Conservation (phyloP, 73 alveolate genomes). For the Paramecium octaurelia region DNA sequence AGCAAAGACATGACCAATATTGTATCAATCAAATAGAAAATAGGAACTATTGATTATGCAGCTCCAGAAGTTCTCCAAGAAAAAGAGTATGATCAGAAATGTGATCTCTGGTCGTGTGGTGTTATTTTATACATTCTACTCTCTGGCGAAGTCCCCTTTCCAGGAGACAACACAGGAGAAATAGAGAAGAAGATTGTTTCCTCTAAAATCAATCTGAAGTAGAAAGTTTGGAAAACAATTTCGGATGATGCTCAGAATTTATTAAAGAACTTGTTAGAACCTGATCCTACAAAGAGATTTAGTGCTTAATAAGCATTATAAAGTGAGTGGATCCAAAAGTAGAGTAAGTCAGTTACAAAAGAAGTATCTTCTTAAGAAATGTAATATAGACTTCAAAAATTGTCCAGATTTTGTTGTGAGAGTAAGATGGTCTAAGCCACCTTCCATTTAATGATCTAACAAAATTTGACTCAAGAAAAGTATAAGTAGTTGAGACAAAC, state of each 20-base stretch:
- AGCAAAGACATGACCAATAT: constrained; percentile 1
- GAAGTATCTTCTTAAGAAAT: neutral
- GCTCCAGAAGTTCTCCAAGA: constrained; percentile 85
- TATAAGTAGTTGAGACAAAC: constrained; percentile 42
- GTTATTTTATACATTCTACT: constrained; percentile 80
- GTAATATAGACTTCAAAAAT: constrained; percentile 19
- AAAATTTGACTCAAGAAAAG: constrained; percentile 32
- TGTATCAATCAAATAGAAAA: neutral
- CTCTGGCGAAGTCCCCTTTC: constrained; percentile 86
- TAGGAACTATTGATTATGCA: constrained; percentile 85
- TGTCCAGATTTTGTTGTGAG: constrained; percentile 29
- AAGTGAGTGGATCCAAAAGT: constrained; percentile 64
- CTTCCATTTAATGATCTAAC: constrained; percentile 29
- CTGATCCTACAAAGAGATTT: constrained; percentile 65
- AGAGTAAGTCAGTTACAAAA: neutral
- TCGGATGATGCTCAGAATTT: constrained; percentile 72
- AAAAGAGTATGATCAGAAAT: constrained; percentile 72
- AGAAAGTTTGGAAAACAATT: constrained; percentile 60
- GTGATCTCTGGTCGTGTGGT: constrained; percentile 87
- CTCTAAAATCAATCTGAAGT: neutral
- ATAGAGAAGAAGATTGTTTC: constrained; percentile 44
- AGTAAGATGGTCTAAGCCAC: constrained; percentile 46
- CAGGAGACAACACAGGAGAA: constrained; percentile 68
- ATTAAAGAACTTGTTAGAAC: constrained; percentile 57
- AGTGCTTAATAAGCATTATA: constrained; percentile 66